Evolutionary conservation across 164 flowering plant species (phyloP).

Genomic region (Tinospora cordifolia): DNA sequence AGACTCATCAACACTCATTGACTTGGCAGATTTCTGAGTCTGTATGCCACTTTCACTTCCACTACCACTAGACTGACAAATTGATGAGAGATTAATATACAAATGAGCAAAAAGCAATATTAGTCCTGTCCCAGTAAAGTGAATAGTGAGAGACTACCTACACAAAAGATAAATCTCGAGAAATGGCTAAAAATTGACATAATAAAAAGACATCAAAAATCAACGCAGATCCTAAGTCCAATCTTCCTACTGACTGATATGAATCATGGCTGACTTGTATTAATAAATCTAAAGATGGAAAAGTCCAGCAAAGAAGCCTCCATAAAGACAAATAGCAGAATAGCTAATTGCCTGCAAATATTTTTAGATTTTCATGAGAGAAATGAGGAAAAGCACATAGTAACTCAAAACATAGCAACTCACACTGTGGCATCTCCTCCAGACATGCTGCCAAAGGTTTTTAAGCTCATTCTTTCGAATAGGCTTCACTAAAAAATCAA

Average conservation of each 20-base stretch:
- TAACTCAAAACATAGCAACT: slow-evolving; percentile 24
- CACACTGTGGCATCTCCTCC: slow-evolving; percentile 64
- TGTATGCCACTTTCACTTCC: slow-evolving; percentile 60
- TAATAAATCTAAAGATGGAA: slow-evolving; percentile 1
- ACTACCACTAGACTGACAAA: slow-evolving; percentile 61
- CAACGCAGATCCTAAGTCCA: neutral
- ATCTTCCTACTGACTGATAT: neutral
- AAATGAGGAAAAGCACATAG: neutral
- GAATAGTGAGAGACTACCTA: neutral
- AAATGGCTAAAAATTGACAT: neutral
- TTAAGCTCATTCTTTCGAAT: slow-evolving; percentile 69
- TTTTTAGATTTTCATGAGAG: neutral
- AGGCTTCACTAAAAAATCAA: slow-evolving; percentile 66
- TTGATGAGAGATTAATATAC: neutral
- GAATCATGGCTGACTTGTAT: neutral
- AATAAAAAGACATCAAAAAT: neutral
- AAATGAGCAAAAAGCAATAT: neutral
- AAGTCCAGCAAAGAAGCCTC: neutral
- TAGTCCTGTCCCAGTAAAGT: neutral
- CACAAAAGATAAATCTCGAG: neutral
- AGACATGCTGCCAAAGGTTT: slow-evolving; percentile 74
- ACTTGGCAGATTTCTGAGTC: slow-evolving; percentile 31
- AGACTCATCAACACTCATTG: slow-evolving; percentile 34
- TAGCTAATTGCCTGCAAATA: neutral
- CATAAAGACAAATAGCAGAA: slow-evolving; percentile 1